A percentile compares a stretch with the other conserved stretches of the same genome.
These are phyloP conservation scores for Eutrema salsugineum DNA, from an alignment of 441 rosid species.

Conservation along the genomic window DNA sequence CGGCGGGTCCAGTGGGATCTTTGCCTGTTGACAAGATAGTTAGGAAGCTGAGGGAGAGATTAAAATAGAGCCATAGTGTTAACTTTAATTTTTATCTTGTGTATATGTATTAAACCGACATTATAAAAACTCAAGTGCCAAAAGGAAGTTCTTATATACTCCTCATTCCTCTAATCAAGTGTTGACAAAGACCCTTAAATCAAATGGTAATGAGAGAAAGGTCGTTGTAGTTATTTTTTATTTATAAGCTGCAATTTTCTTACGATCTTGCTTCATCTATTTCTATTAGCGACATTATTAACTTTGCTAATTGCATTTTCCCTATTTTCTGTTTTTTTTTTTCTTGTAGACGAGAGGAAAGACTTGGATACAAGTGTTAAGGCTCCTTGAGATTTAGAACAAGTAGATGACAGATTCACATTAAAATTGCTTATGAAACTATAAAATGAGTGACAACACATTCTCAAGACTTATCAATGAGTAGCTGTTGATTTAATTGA, in stretches of 20 bases:
- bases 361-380: background rate
- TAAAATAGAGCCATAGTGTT: constrained; percentile 8
- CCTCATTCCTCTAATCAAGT: background rate
- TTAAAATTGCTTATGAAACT: background rate
- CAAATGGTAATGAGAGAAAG: no score
- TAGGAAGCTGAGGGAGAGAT: constrained; percentile 34
- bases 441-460: background rate
- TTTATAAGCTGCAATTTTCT: background rate
- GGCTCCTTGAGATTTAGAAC: background rate
- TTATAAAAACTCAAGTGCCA: background rate
- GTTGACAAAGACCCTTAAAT: background rate
- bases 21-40: constrained; percentile 65
- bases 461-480: constrained; percentile 2
- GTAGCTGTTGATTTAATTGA: background rate
- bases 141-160: background rate
- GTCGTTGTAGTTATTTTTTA: no score
- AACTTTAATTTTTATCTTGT: background rate
- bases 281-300: no score
- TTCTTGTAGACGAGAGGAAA: background rate
- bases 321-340: no score
- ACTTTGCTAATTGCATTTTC: no score
- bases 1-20: constrained; percentile 42
- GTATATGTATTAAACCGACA: background rate
- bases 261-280: no score
- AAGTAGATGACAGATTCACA: background rate